A percentile compares a stretch with the other conserved stretches of the same genome.
phyloP scores from a whole-genome alignment of 2,329 filamentous ascomycete genomes.

The Fusarium nurragi region DNA sequence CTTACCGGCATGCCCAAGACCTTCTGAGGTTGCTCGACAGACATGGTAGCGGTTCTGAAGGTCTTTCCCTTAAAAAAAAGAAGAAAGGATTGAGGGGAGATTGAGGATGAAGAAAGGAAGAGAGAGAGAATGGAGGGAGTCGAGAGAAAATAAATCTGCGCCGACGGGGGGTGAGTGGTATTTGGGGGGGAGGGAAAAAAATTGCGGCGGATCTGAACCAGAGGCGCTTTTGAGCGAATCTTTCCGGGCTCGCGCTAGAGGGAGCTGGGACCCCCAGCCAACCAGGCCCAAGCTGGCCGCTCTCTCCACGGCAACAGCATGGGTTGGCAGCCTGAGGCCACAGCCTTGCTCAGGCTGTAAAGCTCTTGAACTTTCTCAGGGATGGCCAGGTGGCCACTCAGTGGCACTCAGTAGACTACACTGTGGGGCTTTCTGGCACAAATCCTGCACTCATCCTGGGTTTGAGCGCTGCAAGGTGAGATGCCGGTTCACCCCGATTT shows the following conservation, averaged over 20 bases:
- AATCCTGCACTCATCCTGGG: conserved; percentile 32
- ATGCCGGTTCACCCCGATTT: conserved; percentile 51
- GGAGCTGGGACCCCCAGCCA: conserved; percentile 45
- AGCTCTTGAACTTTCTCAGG: conserved; percentile 32
- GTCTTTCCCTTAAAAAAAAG: conserved; percentile 54
- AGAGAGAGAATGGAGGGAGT: conserved; percentile 54
- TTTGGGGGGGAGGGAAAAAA: conserved; percentile 58
- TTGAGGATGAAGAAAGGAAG: conserved; percentile 57
- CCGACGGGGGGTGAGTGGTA: conserved; percentile 55
- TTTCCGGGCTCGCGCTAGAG: conserved; percentile 57
- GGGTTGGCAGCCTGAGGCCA: conserved; percentile 50
- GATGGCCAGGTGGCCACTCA: conserved; percentile 38
- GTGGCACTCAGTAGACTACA: conserved; percentile 25
- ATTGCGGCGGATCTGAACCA: conserved; percentile 58
- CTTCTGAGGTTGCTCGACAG: conserved; percentile 64
- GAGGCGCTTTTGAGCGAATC: conserved; percentile 64
- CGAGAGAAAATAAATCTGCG: conserved; percentile 58
- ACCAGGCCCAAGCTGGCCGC: conserved; percentile 32
- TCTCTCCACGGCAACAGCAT: conserved; percentile 49
- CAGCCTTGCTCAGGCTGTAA: conserved; percentile 29
- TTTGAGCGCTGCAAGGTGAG: conserved; percentile 43
- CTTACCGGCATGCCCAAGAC: conserved; percentile 76
- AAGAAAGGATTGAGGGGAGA: conserved; percentile 71
- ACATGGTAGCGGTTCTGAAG: conserved; percentile 61
- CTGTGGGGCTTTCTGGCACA: conserved; percentile 29